Conservation (phyloP, 768 basidiomycete species). For the Trametes sanguinea region DNA sequence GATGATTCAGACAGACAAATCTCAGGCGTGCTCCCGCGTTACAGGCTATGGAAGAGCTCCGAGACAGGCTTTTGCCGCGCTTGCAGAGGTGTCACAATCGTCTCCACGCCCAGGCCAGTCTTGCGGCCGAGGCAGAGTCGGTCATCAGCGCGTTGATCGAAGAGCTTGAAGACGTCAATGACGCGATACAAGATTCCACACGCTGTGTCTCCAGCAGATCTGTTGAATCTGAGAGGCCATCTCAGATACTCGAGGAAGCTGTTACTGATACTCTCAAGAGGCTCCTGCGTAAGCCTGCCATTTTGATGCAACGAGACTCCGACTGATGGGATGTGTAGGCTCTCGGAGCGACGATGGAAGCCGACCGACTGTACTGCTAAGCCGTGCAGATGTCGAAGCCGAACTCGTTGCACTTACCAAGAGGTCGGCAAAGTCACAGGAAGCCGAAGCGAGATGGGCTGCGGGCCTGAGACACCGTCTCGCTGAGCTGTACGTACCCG, state of each 20-base stretch:
- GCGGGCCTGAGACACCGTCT: background rate
- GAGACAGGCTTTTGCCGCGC: conserved; percentile 20
- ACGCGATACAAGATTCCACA: conserved; percentile 10
- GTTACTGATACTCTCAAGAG: conserved; percentile 16
- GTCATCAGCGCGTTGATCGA: conserved; percentile 37
- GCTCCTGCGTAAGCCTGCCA: conserved; percentile 10
- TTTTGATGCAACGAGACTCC: background rate
- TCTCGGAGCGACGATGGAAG: background rate
- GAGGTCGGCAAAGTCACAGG: background rate
- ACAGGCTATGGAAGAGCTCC: background rate
- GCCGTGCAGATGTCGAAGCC: conserved; percentile 9
- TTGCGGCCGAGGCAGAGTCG: conserved; percentile 34
- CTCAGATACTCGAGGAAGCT: background rate
- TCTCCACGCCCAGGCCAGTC: conserved; percentile 27
- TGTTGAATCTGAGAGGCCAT: background rate
- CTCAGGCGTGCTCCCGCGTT: background rate
- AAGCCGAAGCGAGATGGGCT: conserved; percentile 19
- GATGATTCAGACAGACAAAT: too few species aligned
- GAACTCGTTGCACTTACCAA: conserved; percentile 5
- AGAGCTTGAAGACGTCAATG: conserved; percentile 33
- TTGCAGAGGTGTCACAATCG: conserved; percentile 30
- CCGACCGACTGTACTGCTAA: conserved; percentile 20
- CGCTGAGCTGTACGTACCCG: conserved; percentile 13
- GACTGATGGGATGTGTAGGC: background rate
- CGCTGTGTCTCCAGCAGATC: too few species aligned